Percentiles rank a stretch among this genome's conserved stretches.
phyloP scores from a whole-genome alignment of 176 grass and related monocot genomes.

The Hordeum vulgare region MorexV3_pseudomolecules_assembly NC_058522.1:491318189-491318688 shows the following conservation, averaged over 20 bases:
- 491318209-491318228: constrained; percentile 46
- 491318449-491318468: constrained; percentile 77
- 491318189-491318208: constrained; percentile 93
- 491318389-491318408: constrained; percentile 60
- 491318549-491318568: background rate
- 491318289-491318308: background rate
- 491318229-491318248: background rate
- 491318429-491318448: constrained; percentile 68
- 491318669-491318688: constrained; percentile 90
- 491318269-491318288: background rate
- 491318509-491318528: constrained; percentile 97
- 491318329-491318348: background rate
- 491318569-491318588: constrained; percentile 2
- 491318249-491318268: background rate
- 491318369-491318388: background rate
- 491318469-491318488: constrained; percentile 47
- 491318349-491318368: background rate
- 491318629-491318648: constrained; percentile 1
- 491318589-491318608: background rate
- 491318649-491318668: constrained; percentile 17
- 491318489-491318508: constrained; percentile 96
- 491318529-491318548: background rate
- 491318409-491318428: constrained; percentile 93
- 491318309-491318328: background rate
- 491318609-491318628: background rate